These are phyloP conservation scores for Trametes versicolor DNA, from an alignment of 1,284 basidiomycete species.

Conservation along the genomic window DNA sequence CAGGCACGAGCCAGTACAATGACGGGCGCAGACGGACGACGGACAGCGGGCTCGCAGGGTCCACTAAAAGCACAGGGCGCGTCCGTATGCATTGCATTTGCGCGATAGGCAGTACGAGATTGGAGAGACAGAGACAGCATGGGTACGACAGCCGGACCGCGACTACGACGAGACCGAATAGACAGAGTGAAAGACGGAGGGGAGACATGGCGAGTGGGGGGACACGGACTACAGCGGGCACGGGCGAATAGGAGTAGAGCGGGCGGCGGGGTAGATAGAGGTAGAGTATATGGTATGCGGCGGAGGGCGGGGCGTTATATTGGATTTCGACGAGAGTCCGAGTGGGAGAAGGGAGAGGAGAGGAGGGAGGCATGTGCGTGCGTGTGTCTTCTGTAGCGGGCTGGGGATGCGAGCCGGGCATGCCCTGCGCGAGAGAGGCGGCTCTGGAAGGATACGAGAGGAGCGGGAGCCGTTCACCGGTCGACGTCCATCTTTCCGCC, in stretches of 20 bases:
- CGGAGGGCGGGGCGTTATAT: not conserved
- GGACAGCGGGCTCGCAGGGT: not conserved
- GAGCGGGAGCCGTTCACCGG: slow-evolving; percentile 33
- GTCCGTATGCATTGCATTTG: slow-evolving; percentile 15
- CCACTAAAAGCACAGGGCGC: slow-evolving; percentile 13
- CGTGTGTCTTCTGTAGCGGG: not conserved
- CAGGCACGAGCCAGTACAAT: too few relatives aligned
- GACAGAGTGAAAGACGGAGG: not conserved
- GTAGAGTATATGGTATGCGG: slow-evolving; percentile 3
- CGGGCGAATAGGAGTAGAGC: not conserved
- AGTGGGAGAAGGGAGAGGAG: not conserved
- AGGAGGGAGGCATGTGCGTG: not conserved
- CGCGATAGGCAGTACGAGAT: not conserved
- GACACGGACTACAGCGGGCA: slow-evolving; percentile 2
- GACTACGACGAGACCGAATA: not conserved
- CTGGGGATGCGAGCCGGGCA: not conserved
- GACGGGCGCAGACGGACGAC: not conserved
- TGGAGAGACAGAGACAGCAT: slow-evolving; percentile 1
- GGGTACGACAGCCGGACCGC: too few relatives aligned
- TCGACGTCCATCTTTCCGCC: slow-evolving; percentile 52
- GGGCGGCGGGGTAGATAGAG: not conserved
- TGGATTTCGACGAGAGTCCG: not conserved
- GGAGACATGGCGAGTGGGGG: not conserved
- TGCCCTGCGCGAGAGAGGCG: not conserved
- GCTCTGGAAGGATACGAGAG: too few relatives aligned